Conservation (phyloP, 2,329 filamentous ascomycete genomes). For the Didymella glomerata region DNA sequence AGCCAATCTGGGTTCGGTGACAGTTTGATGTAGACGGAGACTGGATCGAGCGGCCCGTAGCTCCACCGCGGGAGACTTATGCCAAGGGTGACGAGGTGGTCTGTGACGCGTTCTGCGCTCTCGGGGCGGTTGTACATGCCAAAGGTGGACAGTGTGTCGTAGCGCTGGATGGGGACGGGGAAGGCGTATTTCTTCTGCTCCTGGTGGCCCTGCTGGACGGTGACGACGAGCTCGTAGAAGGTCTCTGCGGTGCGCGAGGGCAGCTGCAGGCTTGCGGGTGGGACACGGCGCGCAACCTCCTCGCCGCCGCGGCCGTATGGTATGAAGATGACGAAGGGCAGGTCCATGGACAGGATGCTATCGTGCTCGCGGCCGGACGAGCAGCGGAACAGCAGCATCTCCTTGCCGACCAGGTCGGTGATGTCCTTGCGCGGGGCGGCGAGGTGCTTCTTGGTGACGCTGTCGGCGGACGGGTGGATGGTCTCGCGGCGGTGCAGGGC, state of each 20-base stretch:
- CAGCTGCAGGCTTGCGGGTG: constrained; percentile 88
- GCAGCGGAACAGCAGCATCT: constrained; percentile 90
- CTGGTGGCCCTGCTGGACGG: constrained; percentile 86
- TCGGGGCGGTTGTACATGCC: constrained; percentile 99
- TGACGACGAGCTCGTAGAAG: constrained; percentile 95
- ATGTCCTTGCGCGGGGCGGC: constrained; percentile 90
- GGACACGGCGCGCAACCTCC: constrained; percentile 87
- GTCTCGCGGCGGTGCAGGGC: constrained; percentile 92
- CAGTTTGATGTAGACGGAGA: constrained; percentile 94
- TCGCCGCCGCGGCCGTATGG: constrained; percentile 91
- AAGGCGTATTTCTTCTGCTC: constrained; percentile 91
- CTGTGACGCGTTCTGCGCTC: constrained; percentile 81
- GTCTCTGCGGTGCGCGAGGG: constrained; percentile 95
- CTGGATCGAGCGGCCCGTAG: constrained; percentile 92
- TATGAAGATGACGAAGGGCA: constrained; percentile 97
- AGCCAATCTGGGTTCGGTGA: constrained; percentile 92
- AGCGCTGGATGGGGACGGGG: constrained; percentile 87
- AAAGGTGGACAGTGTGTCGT: constrained; percentile 97
- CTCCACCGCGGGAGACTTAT: constrained; percentile 96
- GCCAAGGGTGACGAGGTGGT: constrained; percentile 89
- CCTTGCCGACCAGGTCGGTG: constrained; percentile 92
- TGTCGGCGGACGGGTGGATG: constrained; percentile 95
- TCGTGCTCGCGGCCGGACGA: constrained; percentile 84
- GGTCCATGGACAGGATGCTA: constrained; percentile 91
- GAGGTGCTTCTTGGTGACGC: constrained; percentile 88